Percentiles rank a stretch among this genome's conserved stretches.
Conservation (phyloP, 2,329 filamentous ascomycete genomes). For the Ophiocordyceps sinensis region DNA sequence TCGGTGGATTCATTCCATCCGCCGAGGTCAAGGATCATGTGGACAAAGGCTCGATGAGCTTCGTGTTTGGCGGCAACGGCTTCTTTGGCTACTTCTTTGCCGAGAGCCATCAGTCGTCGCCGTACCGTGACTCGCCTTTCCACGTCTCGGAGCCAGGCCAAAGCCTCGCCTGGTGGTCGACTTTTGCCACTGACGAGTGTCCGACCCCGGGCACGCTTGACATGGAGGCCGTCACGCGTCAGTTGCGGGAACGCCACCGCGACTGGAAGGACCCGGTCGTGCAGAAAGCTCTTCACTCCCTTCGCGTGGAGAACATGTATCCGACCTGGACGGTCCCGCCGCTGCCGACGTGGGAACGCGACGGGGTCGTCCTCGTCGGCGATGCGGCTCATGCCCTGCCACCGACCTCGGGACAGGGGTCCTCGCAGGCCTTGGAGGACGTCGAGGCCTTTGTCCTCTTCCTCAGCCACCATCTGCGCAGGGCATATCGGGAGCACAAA, state of each 20-base stretch:
- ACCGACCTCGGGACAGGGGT: slow-evolving; percentile 7
- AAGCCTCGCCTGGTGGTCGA: slow-evolving; percentile 9
- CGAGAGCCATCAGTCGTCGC: slow-evolving; percentile 3
- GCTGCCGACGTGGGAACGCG: slow-evolving; percentile 8
- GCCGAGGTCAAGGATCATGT: slow-evolving; percentile 5
- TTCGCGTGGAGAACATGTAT: slow-evolving; percentile 7
- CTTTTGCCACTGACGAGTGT: slow-evolving; percentile 6
- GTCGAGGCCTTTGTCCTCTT: slow-evolving; percentile 7
- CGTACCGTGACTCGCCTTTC: slow-evolving; percentile 7
- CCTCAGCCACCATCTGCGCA: slow-evolving; percentile 5
- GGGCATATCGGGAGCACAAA: background rate
- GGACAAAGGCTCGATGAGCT: slow-evolving; percentile 9
- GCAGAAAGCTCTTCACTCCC: slow-evolving; percentile 3
- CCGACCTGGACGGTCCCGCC: slow-evolving; percentile 8
- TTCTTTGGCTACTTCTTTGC: slow-evolving; percentile 10
- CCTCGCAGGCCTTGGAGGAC: slow-evolving; percentile 9
- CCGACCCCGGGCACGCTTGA: slow-evolving; percentile 5
- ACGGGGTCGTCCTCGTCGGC: slow-evolving; percentile 9
- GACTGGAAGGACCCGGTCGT: slow-evolving; percentile 9
- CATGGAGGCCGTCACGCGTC: slow-evolving; percentile 6
- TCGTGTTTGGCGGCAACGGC: slow-evolving; percentile 9
- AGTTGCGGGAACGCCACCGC: slow-evolving; percentile 6
- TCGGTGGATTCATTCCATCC: slow-evolving; percentile 8
- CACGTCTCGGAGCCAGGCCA: slow-evolving; percentile 6
- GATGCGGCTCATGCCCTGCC: slow-evolving; percentile 10